These are phyloP conservation scores for Penicillium sp. DNA, from an alignment of 2,329 filamentous ascomycete species.

Conservation along the genomic window DNA sequence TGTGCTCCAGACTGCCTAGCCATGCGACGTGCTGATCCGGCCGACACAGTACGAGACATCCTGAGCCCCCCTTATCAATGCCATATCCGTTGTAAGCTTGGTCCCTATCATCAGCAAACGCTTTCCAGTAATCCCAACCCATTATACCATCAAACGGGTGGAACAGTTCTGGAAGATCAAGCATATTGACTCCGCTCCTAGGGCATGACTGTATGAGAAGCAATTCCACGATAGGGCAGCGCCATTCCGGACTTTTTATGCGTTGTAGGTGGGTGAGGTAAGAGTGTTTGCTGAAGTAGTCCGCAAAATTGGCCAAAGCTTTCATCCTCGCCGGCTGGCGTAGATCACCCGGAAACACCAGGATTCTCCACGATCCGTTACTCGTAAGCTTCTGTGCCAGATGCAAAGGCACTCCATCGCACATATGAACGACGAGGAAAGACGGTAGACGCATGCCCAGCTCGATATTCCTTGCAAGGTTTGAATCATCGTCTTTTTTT, in stretches of 20 bases:
- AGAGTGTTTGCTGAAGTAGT: constrained; percentile 1
- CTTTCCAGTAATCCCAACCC: constrained; percentile 20
- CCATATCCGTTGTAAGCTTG: constrained; percentile 14
- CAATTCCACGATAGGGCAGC: background rate
- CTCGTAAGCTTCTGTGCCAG: too few relatives aligned
- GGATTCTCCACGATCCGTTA: too few relatives aligned
- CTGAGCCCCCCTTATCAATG: constrained; percentile 5
- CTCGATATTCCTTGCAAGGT: too few relatives aligned
- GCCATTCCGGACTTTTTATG: background rate
- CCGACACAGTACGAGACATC: constrained; percentile 18
- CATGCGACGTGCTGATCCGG: constrained; percentile 26
- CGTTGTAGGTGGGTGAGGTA: background rate
- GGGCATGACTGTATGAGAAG: constrained; percentile 16
- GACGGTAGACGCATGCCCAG: too few relatives aligned
- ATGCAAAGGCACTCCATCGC: too few relatives aligned
- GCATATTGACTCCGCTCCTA: constrained; percentile 1
- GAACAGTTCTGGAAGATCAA: constrained; percentile 15
- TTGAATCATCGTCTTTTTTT: too few relatives aligned
- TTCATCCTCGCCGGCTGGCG: background rate
- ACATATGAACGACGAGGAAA: too few relatives aligned
- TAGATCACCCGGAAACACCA: constrained; percentile 12
- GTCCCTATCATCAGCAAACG: constrained; percentile 14
- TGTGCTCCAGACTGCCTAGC: constrained; percentile 13
- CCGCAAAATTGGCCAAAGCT: constrained; percentile 1
- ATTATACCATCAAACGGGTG: constrained; percentile 13